Evolutionary conservation across 371 early-diverging fungal genomes (phyloP).

Genomic region (Mortierella sp.): DNA sequence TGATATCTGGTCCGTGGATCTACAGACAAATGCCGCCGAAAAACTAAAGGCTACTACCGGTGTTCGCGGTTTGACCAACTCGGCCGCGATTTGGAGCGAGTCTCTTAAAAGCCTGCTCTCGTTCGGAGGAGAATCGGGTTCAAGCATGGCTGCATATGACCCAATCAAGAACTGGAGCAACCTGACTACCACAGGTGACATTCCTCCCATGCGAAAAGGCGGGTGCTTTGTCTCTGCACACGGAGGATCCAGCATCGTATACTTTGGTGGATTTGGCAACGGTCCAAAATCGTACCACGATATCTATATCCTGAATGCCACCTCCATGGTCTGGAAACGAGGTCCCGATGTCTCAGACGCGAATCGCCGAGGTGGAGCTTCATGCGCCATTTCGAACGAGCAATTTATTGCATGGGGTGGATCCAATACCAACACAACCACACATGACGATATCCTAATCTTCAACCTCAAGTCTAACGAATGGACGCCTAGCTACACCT

Average conservation of each 20-base stretch:
- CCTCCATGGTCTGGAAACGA: constrained; percentile 5
- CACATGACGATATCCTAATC: not conserved
- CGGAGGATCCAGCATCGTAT: not conserved
- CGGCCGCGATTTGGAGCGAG: not conserved
- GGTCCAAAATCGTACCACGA: not conserved
- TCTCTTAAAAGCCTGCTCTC: not conserved
- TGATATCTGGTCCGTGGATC: not conserved
- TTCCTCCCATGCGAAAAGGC: not conserved
- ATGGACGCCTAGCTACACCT: not conserved
- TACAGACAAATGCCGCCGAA: not conserved
- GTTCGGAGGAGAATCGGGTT: not conserved
- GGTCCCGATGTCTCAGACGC: not conserved
- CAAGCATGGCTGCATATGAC: not conserved
- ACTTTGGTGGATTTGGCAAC: constrained; percentile 2
- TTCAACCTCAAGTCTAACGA: not conserved
- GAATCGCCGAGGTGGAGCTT: not conserved
- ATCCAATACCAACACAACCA: not conserved
- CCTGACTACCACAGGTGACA: not conserved
- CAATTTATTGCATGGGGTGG: constrained; percentile 6
- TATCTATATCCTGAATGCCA: not conserved
- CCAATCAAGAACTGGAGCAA: not conserved
- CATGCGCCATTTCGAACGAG: constrained; percentile 3
- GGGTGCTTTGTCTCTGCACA: constrained; percentile 7
- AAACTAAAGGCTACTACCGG: not conserved
- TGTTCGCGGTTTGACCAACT: not conserved